Conservation (phyloP, 129 eudicot species). For the Centella asiatica region DNA sequence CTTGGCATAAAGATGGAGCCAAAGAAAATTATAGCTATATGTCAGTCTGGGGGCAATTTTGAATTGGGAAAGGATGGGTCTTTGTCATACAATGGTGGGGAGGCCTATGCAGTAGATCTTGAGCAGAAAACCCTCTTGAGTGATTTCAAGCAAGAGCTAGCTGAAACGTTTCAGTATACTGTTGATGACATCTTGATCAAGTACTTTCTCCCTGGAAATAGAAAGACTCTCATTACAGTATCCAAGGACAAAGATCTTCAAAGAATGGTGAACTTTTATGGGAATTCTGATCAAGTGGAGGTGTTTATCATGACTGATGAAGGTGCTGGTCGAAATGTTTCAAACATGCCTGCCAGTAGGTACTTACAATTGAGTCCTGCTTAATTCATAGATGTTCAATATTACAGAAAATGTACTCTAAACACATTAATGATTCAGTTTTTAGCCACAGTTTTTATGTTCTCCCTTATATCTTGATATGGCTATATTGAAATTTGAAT, state of each 20-base stretch:
- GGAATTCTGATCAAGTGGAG: slow-evolving; percentile 65
- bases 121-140: slow-evolving; percentile 45
- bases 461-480: neutral
- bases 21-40: slow-evolving; percentile 76
- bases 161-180: slow-evolving; percentile 59
- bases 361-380: slow-evolving; percentile 17
- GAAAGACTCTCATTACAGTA: slow-evolving; percentile 70
- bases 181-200: slow-evolving; percentile 55
- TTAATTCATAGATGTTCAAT: neutral
- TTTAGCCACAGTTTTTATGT: neutral
- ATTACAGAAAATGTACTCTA: too few relatives aligned
- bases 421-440: neutral
- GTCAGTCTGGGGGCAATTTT: slow-evolving; percentile 87
- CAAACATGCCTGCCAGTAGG: slow-evolving; percentile 78
- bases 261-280: slow-evolving; percentile 74
- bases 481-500: neutral
- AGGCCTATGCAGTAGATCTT: slow-evolving; percentile 83
- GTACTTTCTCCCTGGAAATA: slow-evolving; percentile 85
- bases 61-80: slow-evolving; percentile 55
- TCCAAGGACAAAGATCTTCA: slow-evolving; percentile 85
- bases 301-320: slow-evolving; percentile 61
- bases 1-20: slow-evolving; percentile 35
- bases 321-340: slow-evolving; percentile 32
- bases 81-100: slow-evolving; percentile 68
- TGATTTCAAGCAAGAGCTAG: slow-evolving; percentile 70